Evolutionary conservation across 164 flowering plant species (phyloP).

Genomic region (Liquidambar formosana): DNA sequence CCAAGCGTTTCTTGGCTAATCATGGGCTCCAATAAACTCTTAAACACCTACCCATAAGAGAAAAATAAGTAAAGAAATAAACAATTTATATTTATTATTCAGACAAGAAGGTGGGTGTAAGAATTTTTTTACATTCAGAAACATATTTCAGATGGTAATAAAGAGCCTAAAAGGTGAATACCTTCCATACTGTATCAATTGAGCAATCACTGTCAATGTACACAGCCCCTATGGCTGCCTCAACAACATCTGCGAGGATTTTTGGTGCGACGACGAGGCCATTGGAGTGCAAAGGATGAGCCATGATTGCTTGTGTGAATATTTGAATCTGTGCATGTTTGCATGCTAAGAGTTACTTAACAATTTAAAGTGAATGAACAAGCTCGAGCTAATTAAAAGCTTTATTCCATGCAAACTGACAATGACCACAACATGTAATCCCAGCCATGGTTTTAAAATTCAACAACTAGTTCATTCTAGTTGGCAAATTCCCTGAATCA

Average conservation of each 20-base stretch:
- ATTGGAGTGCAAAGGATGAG: slow-evolving; percentile 49
- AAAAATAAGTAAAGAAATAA: no score
- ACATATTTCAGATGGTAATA: background rate
- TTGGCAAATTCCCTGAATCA: no score
- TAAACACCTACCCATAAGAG: slow-evolving; percentile 55
- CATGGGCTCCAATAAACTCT: slow-evolving; percentile 46
- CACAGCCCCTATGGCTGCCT: slow-evolving; percentile 59
- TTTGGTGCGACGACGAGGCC: slow-evolving; percentile 59
- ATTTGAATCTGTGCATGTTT: slow-evolving; percentile 35
- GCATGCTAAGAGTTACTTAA: no score
- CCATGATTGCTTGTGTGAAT: slow-evolving; percentile 35
- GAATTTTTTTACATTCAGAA: no score
- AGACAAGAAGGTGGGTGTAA: no score
- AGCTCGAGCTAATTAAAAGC: no score
- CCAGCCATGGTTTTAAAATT: no score
- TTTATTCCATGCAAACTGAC: no score
- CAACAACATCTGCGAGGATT: slow-evolving; percentile 61
- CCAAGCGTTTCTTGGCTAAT: slow-evolving; percentile 30
- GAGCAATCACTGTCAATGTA: slow-evolving; percentile 45
- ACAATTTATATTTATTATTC: no score
- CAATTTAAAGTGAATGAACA: background rate
- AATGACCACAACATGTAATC: no score
- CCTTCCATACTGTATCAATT: slow-evolving; percentile 61
- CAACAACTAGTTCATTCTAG: no score
- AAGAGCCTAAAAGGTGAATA: background rate